Evolutionary conservation across 73 alveolate species (phyloP).

Genomic region (Symbiodinium natans): DNA sequence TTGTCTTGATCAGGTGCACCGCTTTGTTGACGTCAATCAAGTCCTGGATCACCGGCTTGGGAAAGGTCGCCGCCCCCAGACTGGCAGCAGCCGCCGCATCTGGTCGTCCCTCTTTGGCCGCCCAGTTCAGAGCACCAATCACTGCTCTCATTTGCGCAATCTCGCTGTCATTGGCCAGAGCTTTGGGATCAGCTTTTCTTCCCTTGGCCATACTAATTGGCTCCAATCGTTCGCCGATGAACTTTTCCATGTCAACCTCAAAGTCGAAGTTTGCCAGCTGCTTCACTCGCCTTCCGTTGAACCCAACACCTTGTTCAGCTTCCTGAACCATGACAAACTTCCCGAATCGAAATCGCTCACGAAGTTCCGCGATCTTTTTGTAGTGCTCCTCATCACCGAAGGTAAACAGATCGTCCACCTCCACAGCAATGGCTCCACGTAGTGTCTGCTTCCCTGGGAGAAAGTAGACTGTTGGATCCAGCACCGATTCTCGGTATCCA

Average conservation of each 20-base stretch:
- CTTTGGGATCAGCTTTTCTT: not conserved
- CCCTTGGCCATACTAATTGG: not conserved
- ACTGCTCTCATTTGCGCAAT: not conserved
- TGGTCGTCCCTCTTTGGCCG: not conserved
- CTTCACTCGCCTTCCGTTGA: not conserved
- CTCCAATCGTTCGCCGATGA: not conserved
- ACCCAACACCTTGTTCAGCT: not conserved
- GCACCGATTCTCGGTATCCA: not conserved
- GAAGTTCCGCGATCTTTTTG: not conserved
- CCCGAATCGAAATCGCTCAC: not conserved
- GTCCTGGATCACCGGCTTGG: not conserved
- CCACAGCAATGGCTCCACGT: not conserved
- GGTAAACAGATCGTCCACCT: conserved; percentile 17
- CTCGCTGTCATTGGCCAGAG: not conserved
- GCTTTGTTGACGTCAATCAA: not conserved
- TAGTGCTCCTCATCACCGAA: not conserved
- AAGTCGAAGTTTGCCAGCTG: not conserved
- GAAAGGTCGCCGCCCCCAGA: not conserved
- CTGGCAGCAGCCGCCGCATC: not conserved
- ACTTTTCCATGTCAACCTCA: conserved; percentile 32
- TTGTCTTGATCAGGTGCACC: not conserved
- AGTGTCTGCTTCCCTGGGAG: not conserved
- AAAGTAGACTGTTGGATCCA: not conserved
- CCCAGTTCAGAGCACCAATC: not conserved
- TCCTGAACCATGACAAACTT: not conserved